Evolutionary conservation across 1,284 basidiomycete genomes (phyloP).

Genomic region (Ustilago trichophora): DNA sequence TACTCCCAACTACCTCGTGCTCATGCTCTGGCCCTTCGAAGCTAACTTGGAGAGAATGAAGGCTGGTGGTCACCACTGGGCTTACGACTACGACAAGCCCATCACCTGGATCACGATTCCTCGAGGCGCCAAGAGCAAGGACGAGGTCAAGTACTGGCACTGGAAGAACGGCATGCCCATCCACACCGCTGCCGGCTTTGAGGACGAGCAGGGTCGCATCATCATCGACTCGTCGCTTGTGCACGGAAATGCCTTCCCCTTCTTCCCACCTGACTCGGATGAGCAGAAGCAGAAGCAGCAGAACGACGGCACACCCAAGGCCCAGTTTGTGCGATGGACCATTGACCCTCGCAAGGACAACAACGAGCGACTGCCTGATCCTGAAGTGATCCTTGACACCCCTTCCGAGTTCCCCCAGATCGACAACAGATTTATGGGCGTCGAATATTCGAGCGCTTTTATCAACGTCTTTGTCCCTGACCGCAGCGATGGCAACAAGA

Average conservation of each 20-base stretch:
- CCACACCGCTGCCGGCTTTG: constrained; percentile 23
- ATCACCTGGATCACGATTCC: constrained; percentile 34
- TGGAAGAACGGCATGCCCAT: constrained; percentile 39
- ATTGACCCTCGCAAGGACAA: constrained; percentile 30
- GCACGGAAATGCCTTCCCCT: constrained; percentile 30
- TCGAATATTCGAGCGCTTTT: constrained; percentile 23
- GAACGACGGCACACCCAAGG: constrained; percentile 17
- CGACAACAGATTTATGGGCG: constrained; percentile 33
- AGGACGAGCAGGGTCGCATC: constrained; percentile 26
- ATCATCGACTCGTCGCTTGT: constrained; percentile 30
- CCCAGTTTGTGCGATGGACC: constrained; percentile 31
- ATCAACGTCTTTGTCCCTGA: constrained; percentile 36
- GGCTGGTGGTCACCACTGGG: constrained; percentile 29
- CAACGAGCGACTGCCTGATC: constrained; percentile 21
- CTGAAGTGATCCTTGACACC: constrained; percentile 27
- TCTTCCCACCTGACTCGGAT: constrained; percentile 26
- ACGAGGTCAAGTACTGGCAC: constrained; percentile 35
- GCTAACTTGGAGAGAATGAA: constrained; percentile 27
- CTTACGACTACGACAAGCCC: constrained; percentile 26
- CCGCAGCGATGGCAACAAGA: constrained; percentile 25
- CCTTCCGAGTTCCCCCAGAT: constrained; percentile 42
- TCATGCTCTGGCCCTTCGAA: constrained; percentile 32
- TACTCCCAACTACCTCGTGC: constrained; percentile 29
- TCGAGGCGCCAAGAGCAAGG: constrained; percentile 33
- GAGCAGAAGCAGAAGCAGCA: constrained; percentile 23